Percentiles rank a stretch among this genome's conserved stretches.
Evolutionary conservation across 768 basidiomycete genomes (phyloP).

Genomic region (Hygrophoropsis aurantiaca): DNA sequence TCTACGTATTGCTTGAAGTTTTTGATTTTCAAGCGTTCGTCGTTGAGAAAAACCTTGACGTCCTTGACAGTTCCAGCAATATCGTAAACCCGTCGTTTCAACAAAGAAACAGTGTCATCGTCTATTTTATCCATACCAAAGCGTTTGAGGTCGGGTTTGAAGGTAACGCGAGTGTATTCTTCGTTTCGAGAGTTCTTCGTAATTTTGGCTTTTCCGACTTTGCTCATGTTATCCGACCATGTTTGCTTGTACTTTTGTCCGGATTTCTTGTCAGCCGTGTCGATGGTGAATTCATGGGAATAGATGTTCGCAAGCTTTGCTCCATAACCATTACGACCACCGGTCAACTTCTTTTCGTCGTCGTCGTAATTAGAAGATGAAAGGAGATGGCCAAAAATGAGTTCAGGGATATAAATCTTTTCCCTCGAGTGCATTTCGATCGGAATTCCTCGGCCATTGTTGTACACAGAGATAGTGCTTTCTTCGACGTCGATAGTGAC

Average conservation of each 20-base stretch:
- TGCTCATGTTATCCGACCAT: conserved; percentile 92
- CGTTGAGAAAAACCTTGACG: conserved; percentile 91
- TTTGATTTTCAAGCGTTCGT: conserved; percentile 88
- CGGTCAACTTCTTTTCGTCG: conserved; percentile 97
- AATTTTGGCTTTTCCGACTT: conserved; percentile 87
- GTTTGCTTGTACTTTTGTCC: conserved; percentile 93
- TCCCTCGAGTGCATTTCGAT: conserved; percentile 93
- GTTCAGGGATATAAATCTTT: conserved; percentile 93
- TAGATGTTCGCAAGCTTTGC: conserved; percentile 99
- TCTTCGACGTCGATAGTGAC: conserved; percentile 83
- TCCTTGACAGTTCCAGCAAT: conserved; percentile 94
- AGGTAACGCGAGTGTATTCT: conserved; percentile 91
- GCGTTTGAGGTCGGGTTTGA: conserved; percentile 86
- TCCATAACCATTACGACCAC: conserved; percentile 97
- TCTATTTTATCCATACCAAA: conserved; percentile 94
- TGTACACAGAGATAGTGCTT: conserved; percentile 87
- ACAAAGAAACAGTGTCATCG: conserved; percentile 83
- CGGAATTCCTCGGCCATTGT: conserved; percentile 95
- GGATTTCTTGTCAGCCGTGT: conserved; percentile 88
- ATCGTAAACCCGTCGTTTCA: conserved; percentile 94
- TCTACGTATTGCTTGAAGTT: conserved; percentile 98
- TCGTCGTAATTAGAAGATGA: conserved; percentile 98
- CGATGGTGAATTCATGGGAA: conserved; percentile 92
- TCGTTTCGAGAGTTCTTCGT: conserved; percentile 86
- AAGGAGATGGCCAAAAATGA: conserved; percentile 95